phyloP scores from a whole-genome alignment of 176 grass and related monocot species.

The Aegilops bicornis region DNA sequence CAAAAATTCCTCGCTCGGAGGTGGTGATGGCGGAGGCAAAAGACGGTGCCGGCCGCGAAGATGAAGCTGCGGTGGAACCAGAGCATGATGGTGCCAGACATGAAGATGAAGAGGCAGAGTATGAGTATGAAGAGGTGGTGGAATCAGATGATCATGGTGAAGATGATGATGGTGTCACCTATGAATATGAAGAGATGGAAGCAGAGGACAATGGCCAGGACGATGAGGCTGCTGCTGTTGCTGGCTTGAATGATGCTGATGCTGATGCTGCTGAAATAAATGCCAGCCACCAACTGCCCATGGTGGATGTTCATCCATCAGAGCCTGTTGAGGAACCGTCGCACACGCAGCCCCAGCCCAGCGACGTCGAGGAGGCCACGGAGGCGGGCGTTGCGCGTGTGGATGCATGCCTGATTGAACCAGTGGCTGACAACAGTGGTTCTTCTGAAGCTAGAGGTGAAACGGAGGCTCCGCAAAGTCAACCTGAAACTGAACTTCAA shows the following conservation, averaged over 20 bases:
- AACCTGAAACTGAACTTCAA: background rate
- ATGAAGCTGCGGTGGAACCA: background rate
- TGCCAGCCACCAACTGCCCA: background rate
- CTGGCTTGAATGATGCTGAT: background rate
- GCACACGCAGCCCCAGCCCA: slow-evolving; percentile 24
- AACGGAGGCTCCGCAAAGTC: slow-evolving; percentile 18
- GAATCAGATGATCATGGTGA: background rate
- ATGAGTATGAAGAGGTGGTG: slow-evolving; percentile 12
- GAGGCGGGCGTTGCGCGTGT: background rate
- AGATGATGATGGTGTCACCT: background rate
- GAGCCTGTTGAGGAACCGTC: slow-evolving; percentile 23
- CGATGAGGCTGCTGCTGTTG: slow-evolving; percentile 5
- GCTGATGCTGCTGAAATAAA: slow-evolving; percentile 17
- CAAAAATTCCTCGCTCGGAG: slow-evolving; percentile 7
- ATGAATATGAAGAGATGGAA: slow-evolving; percentile 15
- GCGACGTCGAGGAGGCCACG: background rate
- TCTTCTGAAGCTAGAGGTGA: background rate
- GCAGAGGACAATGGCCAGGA: slow-evolving; percentile 2
- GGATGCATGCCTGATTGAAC: slow-evolving; percentile 7
- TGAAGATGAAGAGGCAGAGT: background rate
- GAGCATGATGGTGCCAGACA: background rate
- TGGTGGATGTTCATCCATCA: slow-evolving; percentile 28
- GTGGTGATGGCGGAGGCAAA: slow-evolving; percentile 20
- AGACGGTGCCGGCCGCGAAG: background rate
- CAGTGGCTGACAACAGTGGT: background rate